Evolutionary conservation across 805 yeast species (phyloP).

Genomic region (Candida quercuum): DNA sequence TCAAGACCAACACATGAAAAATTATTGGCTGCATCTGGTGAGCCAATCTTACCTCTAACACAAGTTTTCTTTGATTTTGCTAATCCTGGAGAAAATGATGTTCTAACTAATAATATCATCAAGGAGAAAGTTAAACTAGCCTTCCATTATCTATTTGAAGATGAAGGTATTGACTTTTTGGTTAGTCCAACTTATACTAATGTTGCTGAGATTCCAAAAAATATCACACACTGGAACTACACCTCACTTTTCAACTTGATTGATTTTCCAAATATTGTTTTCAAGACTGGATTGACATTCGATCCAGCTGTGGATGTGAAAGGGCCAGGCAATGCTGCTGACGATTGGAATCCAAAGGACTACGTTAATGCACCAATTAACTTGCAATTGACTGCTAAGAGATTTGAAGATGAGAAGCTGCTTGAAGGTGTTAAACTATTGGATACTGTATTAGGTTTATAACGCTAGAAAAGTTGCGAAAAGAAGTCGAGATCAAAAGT

Average conservation of each 20-base stretch:
- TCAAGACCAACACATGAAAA: conserved; percentile 48
- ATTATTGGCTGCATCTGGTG: conserved; percentile 56
- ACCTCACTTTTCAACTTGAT: conserved; percentile 67
- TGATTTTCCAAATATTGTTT: conserved; percentile 64
- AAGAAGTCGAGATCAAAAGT: background rate
- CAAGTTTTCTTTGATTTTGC: conserved; percentile 57
- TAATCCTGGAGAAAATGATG: conserved; percentile 48
- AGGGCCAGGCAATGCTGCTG: conserved; percentile 25
- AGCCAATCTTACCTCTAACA: conserved; percentile 63
- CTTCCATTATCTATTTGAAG: conserved; percentile 47
- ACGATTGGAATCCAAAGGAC: conserved; percentile 24
- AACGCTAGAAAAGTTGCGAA: background rate
- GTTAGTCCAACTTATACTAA: conserved; percentile 63
- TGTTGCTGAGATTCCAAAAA: conserved; percentile 63
- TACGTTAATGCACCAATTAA: conserved; percentile 40
- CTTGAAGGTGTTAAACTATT: conserved; percentile 41
- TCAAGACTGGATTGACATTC: conserved; percentile 59
- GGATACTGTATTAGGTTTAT: conserved; percentile 25
- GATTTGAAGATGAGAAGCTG: conserved; percentile 46
- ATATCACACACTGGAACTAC: conserved; percentile 73
- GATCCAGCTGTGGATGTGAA: conserved; percentile 49
- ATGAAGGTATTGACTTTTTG: conserved; percentile 58
- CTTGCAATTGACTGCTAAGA: conserved; percentile 44
- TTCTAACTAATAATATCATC: conserved; percentile 49
- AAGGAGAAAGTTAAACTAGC: conserved; percentile 56